Evolutionary conservation across 768 basidiomycete genomes (phyloP).

Genomic region (Porphyrellus cyaneotinctus): DNA sequence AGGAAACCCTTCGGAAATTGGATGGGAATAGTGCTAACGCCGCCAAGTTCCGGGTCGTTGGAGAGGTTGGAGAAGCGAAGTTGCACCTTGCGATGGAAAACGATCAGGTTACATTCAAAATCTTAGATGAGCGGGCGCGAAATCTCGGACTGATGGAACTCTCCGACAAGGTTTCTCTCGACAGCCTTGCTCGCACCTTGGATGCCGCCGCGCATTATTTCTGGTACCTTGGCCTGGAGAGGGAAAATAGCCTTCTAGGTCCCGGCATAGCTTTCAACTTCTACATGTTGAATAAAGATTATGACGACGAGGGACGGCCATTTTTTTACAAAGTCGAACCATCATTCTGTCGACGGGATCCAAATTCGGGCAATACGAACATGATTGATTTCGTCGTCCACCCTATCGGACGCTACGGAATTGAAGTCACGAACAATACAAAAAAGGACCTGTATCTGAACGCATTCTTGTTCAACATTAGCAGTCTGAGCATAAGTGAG

Average conservation of each 20-base stretch:
- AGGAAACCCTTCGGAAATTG: neutral
- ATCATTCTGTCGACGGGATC: constrained; percentile 4
- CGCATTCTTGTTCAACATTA: constrained; percentile 41
- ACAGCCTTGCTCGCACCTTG: neutral
- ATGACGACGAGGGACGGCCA: neutral
- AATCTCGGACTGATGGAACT: constrained; percentile 3
- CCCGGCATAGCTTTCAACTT: constrained; percentile 3
- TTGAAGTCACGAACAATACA: constrained; percentile 35
- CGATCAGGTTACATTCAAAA: neutral
- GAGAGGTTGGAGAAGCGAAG: neutral
- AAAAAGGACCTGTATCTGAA: constrained; percentile 35
- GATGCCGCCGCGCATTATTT: constrained; percentile 16
- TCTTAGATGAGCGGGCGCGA: constrained; percentile 5
- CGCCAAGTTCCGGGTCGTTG: neutral
- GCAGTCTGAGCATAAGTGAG: constrained; percentile 35
- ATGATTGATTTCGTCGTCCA: constrained; percentile 23
- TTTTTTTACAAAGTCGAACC: neutral
- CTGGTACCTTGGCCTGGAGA: constrained; percentile 19
- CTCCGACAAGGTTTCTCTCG: neutral
- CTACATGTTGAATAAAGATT: neutral
- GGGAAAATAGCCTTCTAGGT: neutral
- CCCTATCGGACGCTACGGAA: constrained; percentile 28
- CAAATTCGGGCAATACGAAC: neutral
- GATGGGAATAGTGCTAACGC: too few species aligned
- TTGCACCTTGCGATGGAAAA: neutral